phyloP scores from a whole-genome alignment of 306 rosid genomes.

The Dryas drummondii region DNA sequence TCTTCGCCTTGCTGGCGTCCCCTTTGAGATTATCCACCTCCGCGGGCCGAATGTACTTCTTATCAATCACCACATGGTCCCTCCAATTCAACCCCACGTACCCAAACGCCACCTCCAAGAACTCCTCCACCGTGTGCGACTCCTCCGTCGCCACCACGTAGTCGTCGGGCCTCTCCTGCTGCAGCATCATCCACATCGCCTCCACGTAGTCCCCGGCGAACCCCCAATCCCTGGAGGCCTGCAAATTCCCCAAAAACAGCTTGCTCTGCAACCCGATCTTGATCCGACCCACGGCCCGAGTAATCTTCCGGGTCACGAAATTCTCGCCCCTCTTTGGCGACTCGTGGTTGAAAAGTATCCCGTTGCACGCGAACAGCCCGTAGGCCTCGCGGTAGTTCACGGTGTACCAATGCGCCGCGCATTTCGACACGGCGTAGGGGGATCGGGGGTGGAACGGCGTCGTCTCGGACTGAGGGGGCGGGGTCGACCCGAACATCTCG shows the following conservation, averaged over 20 bases:
- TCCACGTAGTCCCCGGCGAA: constrained; percentile 96
- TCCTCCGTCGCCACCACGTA: constrained; percentile 97
- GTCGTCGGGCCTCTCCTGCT: constrained; percentile 91
- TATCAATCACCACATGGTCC: constrained; percentile 83
- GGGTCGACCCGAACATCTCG: constrained; percentile 91
- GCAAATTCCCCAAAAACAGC: constrained; percentile 75
- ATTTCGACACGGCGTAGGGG: constrained; percentile 91
- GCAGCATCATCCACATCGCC: constrained; percentile 99
- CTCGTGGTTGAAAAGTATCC: constrained; percentile 91
- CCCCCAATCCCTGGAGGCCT: constrained; percentile 96
- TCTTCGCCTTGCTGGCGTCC: constrained; percentile 75
- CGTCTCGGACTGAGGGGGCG: constrained; percentile 85
- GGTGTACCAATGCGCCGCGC: constrained; percentile 99
- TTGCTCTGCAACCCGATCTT: constrained; percentile 88
- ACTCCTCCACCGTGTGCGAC: constrained; percentile 92
- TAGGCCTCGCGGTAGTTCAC: constrained; percentile 96
- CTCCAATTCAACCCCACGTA: constrained; percentile 79
- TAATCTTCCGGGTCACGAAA: constrained; percentile 92
- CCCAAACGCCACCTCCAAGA: constrained; percentile 81
- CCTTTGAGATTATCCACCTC: constrained; percentile 96
- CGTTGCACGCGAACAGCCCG: constrained; percentile 85
- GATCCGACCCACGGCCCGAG: constrained; percentile 92
- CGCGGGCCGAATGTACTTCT: constrained; percentile 80
- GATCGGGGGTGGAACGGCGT: constrained; percentile 96
- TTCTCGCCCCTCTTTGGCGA: constrained; percentile 91